Evolutionary conservation across 176 grass and related monocot species (phyloP), one percentile per base, ranked within the genome.

Genomic region (Oryza officinalis): DNA sequence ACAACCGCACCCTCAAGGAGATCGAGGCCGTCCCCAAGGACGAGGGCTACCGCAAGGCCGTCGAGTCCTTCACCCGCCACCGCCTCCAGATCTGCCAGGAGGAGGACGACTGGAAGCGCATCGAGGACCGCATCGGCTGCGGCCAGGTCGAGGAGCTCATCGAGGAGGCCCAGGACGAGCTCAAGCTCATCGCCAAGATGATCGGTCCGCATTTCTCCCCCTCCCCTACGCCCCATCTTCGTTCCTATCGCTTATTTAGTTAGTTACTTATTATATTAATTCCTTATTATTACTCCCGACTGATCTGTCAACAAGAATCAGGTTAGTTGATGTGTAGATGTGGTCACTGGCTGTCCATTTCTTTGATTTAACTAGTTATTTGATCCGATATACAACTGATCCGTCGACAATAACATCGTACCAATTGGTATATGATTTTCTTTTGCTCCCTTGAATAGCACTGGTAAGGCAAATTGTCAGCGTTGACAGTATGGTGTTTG

Each of bases 11-110:
- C 38, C 83, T 97, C n/a, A 92, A 90, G 76, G 94, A 97, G 92
- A 90, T 97, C 90, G 45, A 97, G 86, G 35, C 85, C 32, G 85
- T 97, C 59, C 94, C 94, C 50, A 59, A 89, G 72, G 87, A 95
- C n/a, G 92, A 98, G 82, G 91, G 91, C 44, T 93, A 98, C 81
- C 95, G 95, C 79, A 98, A 98, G 92, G 92, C 95, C 68, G 90
- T 93, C 17, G 92, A 97, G 83, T 94, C 87, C 68, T 97, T 97
- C 80, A 97, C 92, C 22, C 84, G 77, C 13, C 72, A 97, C 73
- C 87, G 94, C 76, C 92, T 97, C 76, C 89, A 94, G 92, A 86
- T 97, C 87, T 93, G 95, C 75, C 88, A 86, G 79, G 84, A 95
- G 79, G 95, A 98, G 78, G 84, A 89, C 3, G 89, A 93, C 79